Evolutionary conservation across 2,329 filamentous ascomycete species (phyloP).

Genomic region (Rachicladosporium sp.): DNA sequence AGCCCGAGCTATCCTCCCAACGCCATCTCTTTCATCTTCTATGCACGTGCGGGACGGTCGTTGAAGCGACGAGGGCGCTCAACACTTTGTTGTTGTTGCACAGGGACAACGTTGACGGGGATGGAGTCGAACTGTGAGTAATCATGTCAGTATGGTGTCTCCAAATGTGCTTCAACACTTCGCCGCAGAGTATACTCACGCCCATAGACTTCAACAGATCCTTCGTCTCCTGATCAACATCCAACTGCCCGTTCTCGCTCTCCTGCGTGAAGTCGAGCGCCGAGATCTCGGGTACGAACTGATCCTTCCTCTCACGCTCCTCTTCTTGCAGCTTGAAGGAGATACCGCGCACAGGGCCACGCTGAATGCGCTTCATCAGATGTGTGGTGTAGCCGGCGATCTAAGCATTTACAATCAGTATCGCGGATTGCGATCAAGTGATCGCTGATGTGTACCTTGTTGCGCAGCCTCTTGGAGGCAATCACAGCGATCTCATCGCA

Average conservation of each 20-base stretch:
- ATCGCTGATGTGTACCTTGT: slow-evolving; percentile 60
- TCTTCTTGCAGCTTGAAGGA: slow-evolving; percentile 99
- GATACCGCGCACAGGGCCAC: slow-evolving; percentile 97
- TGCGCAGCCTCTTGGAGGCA: slow-evolving; percentile 95
- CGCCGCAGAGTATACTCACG: slow-evolving; percentile 50
- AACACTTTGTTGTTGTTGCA: slow-evolving; percentile 73
- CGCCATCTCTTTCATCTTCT: too few species aligned
- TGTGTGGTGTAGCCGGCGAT: slow-evolving; percentile 98
- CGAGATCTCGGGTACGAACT: slow-evolving; percentile 98
- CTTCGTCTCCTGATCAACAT: slow-evolving; percentile 96
- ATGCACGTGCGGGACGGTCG: slow-evolving; percentile 36
- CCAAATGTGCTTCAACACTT: not conserved
- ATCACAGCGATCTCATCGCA: slow-evolving; percentile 99
- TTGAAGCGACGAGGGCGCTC: slow-evolving; percentile 74
- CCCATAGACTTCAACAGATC: slow-evolving; percentile 97
- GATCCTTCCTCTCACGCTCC: slow-evolving; percentile 99
- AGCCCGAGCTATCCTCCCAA: too few species aligned
- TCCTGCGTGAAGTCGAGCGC: slow-evolving; percentile 96
- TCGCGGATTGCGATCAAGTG: too few species aligned
- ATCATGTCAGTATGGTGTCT: not conserved
- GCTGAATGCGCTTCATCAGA: slow-evolving; percentile 98
- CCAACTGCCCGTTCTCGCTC: slow-evolving; percentile 82
- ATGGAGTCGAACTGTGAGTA: slow-evolving; percentile 77
- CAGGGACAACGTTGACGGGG: slow-evolving; percentile 87
- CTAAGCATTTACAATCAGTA: slow-evolving; percentile 38